Conservation (phyloP, 2,329 filamentous ascomycete species). For the Fusarium denticulatum region DNA sequence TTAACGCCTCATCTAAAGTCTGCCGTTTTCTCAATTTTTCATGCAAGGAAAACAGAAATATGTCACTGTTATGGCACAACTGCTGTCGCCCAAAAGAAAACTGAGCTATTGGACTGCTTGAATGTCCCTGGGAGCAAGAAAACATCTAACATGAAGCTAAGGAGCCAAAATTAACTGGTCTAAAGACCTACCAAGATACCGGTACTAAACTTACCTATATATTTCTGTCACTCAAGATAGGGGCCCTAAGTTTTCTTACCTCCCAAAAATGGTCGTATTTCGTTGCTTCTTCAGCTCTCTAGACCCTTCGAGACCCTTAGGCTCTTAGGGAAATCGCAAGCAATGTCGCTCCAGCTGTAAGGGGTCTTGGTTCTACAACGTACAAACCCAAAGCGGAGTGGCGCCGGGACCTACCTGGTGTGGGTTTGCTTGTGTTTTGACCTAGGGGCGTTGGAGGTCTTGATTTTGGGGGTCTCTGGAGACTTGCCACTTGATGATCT, state of each 20-base stretch:
- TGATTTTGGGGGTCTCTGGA: conserved; percentile 12
- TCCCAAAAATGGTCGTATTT: not conserved
- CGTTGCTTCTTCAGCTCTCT: not conserved
- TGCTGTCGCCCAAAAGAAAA: not conserved
- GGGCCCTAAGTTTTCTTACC: not conserved
- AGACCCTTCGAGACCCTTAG: conserved; percentile 12
- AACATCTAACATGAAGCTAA: not conserved
- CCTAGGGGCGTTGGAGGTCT: not conserved
- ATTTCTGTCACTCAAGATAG: not conserved
- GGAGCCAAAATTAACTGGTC: not conserved
- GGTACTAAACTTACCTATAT: not conserved
- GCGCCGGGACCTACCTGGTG: not conserved
- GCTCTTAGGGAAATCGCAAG: not conserved
- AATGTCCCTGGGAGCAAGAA: not conserved
- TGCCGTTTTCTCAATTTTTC: not conserved
- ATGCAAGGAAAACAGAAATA: not conserved
- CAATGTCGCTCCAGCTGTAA: conserved; percentile 2
- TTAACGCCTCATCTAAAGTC: not conserved
- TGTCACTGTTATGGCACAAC: not conserved
- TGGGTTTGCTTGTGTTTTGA: conserved; percentile 9
- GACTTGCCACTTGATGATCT: conserved; percentile 3
- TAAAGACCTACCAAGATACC: not conserved
- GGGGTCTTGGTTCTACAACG: not conserved
- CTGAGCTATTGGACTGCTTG: not conserved
- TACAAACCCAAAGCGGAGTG: conserved; percentile 1